phyloP scores from a whole-genome alignment of 1,284 basidiomycete genomes.

The Austroboletus niveus region DNA sequence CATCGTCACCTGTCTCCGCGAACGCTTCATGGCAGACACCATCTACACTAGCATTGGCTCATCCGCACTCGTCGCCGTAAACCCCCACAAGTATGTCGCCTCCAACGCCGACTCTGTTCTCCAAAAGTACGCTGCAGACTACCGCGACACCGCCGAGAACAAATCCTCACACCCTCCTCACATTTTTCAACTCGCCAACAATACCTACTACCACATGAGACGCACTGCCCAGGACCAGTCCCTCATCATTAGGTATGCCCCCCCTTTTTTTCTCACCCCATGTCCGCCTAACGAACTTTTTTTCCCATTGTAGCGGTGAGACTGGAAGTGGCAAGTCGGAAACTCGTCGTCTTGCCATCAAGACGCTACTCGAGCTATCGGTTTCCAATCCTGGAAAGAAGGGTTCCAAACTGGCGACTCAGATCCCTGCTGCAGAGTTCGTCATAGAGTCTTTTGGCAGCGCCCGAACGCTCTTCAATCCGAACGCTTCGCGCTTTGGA shows the following conservation, averaged over 20 bases:
- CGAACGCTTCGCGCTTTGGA: conserved; percentile 89
- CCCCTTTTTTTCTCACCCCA: not conserved
- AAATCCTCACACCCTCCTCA: conserved; percentile 54
- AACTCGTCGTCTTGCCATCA: conserved; percentile 85
- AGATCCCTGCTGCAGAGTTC: conserved; percentile 92
- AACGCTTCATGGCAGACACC: conserved; percentile 81
- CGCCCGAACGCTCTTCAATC: conserved; percentile 85
- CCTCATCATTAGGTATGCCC: conserved; percentile 76
- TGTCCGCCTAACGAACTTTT: not conserved
- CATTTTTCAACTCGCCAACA: no score
- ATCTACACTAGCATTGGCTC: conserved; percentile 80
- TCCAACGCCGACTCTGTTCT: conserved; percentile 80
- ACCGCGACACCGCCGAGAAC: conserved; percentile 59
- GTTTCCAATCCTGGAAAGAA: conserved; percentile 51
- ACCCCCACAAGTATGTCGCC: conserved; percentile 84
- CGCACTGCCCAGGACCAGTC: conserved; percentile 80
- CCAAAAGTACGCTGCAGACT: conserved; percentile 80
- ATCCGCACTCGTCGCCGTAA: conserved; percentile 75
- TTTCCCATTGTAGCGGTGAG: conserved; percentile 64
- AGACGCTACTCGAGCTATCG: conserved; percentile 85
- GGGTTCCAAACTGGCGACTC: conserved; percentile 73
- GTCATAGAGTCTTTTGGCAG: conserved; percentile 93
- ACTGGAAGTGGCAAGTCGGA: conserved; percentile 94
- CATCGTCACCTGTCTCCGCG: conserved; percentile 34
- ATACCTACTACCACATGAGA: no score